Evolutionary conservation across 1,284 basidiomycete species (phyloP), one percentile per base, ranked within the genome.

Genomic region (Ganoderma lucidum): DNA sequence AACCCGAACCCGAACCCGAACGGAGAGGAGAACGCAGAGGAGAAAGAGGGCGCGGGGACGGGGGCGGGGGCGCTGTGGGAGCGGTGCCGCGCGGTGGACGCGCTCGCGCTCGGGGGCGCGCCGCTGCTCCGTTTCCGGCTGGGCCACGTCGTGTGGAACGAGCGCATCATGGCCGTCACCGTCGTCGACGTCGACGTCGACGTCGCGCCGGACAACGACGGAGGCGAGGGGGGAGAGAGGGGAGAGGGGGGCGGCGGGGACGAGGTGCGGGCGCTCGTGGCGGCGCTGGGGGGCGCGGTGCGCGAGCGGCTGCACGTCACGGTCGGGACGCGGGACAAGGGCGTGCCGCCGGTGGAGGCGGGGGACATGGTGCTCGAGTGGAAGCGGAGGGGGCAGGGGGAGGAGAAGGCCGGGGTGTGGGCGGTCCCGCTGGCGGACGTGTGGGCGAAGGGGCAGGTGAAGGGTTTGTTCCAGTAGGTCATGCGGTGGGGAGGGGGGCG

Each of bases 281-380:
- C 79, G 3, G 75, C 72, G 58, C 75, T 96, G 28, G 83, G 87
- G 0, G 77, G 81, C 17, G 85, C 87, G 19, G 75, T 90, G 14
- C 82, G 81, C 69, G 74, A 81, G 14, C 73, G 86, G 70, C 78
- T 97, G 72, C 98, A 99, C 79, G 88, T 99, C 69, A 99, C 98
- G 0, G 90, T 99, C 4, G 98, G 95, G 2, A 97, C 95, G 5
- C 76, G 79, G 65, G 77, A 85, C 53, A 78, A 80, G 19, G 80
- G 82, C 2, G 84, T 97, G 1, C 75, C 79, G 0, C 87, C 96
- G 1, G 89, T 93, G 56, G 95, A 98, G 82, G 94, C 90, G 12
- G 90, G 83, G 77, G 78, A 73, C 0, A 75, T 97, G 68, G 89
- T 96, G 12, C 80, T 87, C 70, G 76, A 72, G 5, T 94, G 89